These are phyloP conservation scores for Pythium brachiatum DNA, from an alignment of 352 stramenopile species.

Conservation along the genomic window DNA sequence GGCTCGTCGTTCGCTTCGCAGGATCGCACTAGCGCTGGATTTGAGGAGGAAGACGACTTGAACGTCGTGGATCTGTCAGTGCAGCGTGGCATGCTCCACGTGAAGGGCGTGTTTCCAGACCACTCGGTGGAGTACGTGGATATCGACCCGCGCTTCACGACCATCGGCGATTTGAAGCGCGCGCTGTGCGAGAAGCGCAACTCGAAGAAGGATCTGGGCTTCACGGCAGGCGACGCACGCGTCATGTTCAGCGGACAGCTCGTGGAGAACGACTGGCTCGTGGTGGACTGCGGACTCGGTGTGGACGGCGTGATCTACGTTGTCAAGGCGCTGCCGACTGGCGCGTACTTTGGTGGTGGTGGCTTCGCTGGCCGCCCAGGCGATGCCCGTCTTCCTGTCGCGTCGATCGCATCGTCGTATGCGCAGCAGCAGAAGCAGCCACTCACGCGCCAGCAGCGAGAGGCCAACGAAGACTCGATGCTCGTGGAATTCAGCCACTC, in stretches of 20 bases:
- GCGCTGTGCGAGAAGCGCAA: constrained; percentile 60
- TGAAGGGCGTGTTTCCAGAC: constrained; percentile 82
- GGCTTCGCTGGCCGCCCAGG: constrained; percentile 17
- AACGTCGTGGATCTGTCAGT: constrained; percentile 52
- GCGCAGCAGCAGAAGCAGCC: constrained; percentile 24
- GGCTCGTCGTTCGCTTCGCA: constrained; percentile 41
- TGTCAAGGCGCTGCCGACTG: constrained; percentile 33
- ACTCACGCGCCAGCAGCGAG: constrained; percentile 16
- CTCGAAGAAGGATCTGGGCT: constrained; percentile 37
- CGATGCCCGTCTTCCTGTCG: constrained; percentile 60
- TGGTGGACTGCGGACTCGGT: constrained; percentile 76
- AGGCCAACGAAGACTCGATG: constrained; percentile 37
- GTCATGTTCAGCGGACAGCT: constrained; percentile 78
- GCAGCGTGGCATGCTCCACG: constrained; percentile 55
- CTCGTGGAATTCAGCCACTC: constrained; percentile 46
- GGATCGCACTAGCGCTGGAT: neutral
- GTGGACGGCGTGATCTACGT: constrained; percentile 75
- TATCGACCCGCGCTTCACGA: constrained; percentile 67
- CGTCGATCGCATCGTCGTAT: constrained; percentile 75
- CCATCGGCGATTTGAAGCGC: constrained; percentile 65
- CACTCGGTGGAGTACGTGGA: constrained; percentile 81
- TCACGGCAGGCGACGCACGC: constrained; percentile 42
- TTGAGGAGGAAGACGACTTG: constrained; percentile 8
- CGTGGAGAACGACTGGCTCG: constrained; percentile 75
- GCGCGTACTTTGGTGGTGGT: constrained; percentile 11